Conservation (phyloP, 345 rosid species). For the Hypericum perforatum region DNA sequence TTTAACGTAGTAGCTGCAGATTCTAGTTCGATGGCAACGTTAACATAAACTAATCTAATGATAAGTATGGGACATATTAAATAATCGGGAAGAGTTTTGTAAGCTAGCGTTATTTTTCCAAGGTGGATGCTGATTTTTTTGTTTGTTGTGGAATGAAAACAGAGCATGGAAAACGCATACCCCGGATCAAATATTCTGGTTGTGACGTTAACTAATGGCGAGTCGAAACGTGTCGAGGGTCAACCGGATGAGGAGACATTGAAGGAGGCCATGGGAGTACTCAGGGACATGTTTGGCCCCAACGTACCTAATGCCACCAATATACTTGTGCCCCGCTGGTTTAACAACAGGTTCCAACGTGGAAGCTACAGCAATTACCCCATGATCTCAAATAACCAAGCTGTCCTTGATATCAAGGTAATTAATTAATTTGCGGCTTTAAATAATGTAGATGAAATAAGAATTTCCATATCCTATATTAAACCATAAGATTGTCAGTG, state of each 20-base stretch:
- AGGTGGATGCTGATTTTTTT: neutral
- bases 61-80: no score
- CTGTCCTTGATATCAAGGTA: constrained; percentile 42
- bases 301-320: constrained; percentile 13
- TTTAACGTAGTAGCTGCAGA: neutral
- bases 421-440: no score
- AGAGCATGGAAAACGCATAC: constrained; percentile 24
- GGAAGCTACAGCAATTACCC: constrained; percentile 24
- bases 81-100: no score
- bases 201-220: constrained; percentile 16
- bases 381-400: constrained; percentile 17
- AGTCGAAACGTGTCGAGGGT: constrained; percentile 21
- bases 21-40: no score
- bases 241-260: constrained; percentile 10
- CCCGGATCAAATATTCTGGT: constrained; percentile 22
- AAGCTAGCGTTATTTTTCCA: no score
- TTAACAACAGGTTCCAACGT: constrained; percentile 14
- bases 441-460: no score
- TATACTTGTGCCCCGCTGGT: constrained; percentile 26
- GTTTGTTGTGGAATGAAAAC: constrained; percentile 28
- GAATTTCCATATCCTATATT: no score
- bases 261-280: constrained; percentile 16
- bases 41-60: no score
- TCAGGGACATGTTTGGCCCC: constrained; percentile 17
- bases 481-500: no score